Evolutionary conservation across 352 stramenopile species (phyloP), one percentile per base, ranked within the genome.

Genomic region (Phytophthora lateralis): DNA sequence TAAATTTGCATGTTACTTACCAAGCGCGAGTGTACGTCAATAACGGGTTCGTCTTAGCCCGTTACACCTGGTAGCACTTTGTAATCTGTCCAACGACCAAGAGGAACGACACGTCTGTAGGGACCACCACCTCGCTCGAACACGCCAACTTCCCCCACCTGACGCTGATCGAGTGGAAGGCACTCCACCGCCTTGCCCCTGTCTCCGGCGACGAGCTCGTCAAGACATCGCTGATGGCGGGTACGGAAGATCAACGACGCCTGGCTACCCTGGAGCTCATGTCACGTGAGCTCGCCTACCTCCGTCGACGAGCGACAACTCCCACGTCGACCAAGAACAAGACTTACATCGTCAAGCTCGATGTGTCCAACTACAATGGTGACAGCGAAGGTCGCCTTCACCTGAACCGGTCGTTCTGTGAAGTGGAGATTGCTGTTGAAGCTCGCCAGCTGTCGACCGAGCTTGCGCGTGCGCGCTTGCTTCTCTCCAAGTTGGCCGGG

Each of bases 361-460:
- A 71, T 48, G 55, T 75, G 26, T 68, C 61, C 18, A 55, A n/a
- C 14, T 75, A 75, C 56, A 65, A 51, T 11, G 49, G 61, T 9
- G 59, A 59, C 57, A 46, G 45, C 26, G 14, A 12, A 0, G 21
- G 3, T 8, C 53, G 18, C 59, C 52, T 65, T 26, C 24, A 49
- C 8, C 24, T 73, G 2, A 62, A 73, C 9, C 37, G 55, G 4
- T 74, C 44, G 60, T 55, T 74, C 15, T 66, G 50, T 18, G 55
- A 63, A 15, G 43, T 69, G 21, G 51, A 67, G 35, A 74, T 67
- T 14, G 50, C 60, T 2, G 12, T 69, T 15, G 18, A 73, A 55
- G 53, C 59, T 39, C 59, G 48, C 11, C 58, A 62, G n/a, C n/a
- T 71, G 3, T 41, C 49, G 10, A 50, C 39, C 50, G 32, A 50